These are phyloP conservation scores for Mycena olivaceomarginata DNA, from an alignment of 768 basidiomycete genomes.

Conservation along the genomic window DNA sequence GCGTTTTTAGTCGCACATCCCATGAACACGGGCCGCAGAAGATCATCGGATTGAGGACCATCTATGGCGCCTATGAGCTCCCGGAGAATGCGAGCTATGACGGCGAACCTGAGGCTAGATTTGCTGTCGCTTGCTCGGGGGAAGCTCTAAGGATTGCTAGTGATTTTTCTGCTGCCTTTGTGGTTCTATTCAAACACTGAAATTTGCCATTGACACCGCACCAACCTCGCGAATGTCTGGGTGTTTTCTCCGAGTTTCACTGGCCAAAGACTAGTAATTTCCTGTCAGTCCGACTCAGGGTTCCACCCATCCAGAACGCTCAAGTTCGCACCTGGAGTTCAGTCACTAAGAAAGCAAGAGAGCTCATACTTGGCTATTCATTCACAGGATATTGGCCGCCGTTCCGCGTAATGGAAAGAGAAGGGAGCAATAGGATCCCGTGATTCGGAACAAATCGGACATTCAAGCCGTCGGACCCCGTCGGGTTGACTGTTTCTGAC, in stretches of 20 bases:
- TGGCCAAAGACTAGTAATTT: conserved; percentile 82
- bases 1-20: conserved; percentile 95
- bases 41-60: conserved; percentile 86
- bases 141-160: conserved; percentile 87
- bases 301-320: conserved; percentile 25
- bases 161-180: conserved; percentile 91
- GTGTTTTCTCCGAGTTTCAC: conserved; percentile 92
- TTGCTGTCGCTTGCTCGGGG: conserved; percentile 85
- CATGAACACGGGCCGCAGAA: conserved; percentile 93
- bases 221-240: conserved; percentile 95
- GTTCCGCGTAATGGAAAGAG: background rate
- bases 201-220: conserved; percentile 34
- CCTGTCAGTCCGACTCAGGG: background rate
- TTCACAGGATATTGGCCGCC: background rate
- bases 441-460: too few relatives aligned
- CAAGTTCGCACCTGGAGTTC: conserved; percentile 77
- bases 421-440: background rate
- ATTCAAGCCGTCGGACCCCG: too few relatives aligned
- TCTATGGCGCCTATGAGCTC: conserved; percentile 61
- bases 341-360: conserved; percentile 81
- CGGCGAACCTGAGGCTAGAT: conserved; percentile 82
- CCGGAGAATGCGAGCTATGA: background rate
- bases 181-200: conserved; percentile 18
- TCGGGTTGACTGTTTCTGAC: too few relatives aligned
- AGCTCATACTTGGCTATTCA: conserved; percentile 69